Evolutionary conservation across 2,329 filamentous ascomycete species (phyloP), one percentile per base, ranked within the genome.

Genomic region (Aphanoascus verrucosus): DNA sequence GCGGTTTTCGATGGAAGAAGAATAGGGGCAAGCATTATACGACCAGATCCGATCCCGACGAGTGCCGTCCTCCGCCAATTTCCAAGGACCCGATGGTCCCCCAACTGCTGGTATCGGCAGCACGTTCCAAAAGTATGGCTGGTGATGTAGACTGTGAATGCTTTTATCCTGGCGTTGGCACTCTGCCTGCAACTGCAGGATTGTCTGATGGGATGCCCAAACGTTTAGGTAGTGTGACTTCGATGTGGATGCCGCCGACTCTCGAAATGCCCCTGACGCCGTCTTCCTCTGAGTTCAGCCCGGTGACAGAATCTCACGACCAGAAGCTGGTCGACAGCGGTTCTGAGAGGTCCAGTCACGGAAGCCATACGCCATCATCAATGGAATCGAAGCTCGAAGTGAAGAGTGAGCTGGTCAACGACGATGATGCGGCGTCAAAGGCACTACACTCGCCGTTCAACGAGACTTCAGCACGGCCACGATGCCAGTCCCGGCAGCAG

Each of bases 141-240:
- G 51, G 48, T 46, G 53, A 54, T 35, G 53, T 57, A 5, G 52
- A 59, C 19, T 42, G 52, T 35, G 46, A 57, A 55, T 57, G 53
- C 37, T 53, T 52, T 46, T 49, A 49, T 51, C 43, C 56, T 23
- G 53, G 52, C 9, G 50, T 59, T 48, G 49, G 55, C 19, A 54
- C 57, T 19, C 56, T 56, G 17, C 49, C 58, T 20, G 46, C 54
- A n/a, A 35, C 51, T 43, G 45, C 19, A 31, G 38, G 49, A 28
- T 50, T 42, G 15, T 49, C 51, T 53, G 51, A 49, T 35, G 37
- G 37, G 11, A 20, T 49, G 20, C 44, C 44, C 15, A 48, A 48
- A 49, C 23, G 12, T 41, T 20, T 44, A 53, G 50, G 50, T 52
- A 46, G 41, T 34, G 8, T 49, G 35, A 53, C 51, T 2, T 53